Conservation (phyloP, 2,329 filamentous ascomycete species). For the Sporothrix protearum region DNA sequence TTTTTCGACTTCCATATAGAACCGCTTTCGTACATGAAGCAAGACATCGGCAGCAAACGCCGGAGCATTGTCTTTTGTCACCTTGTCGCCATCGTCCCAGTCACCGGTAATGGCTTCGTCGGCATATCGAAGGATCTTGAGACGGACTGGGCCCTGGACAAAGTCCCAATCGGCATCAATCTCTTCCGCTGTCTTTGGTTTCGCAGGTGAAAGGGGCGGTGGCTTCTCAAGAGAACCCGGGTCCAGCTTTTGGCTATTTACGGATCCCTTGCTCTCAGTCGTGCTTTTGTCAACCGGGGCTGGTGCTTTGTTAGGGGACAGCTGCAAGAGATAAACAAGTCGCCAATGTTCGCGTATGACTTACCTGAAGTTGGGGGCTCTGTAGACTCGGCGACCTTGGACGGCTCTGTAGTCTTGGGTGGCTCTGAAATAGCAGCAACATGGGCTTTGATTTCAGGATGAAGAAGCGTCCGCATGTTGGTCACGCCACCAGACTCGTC, state of each 20-base stretch:
- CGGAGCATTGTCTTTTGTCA: constrained; percentile 61
- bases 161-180: constrained; percentile 67
- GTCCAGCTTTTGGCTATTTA: not conserved
- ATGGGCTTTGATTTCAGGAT: not conserved
- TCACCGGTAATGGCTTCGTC: constrained; percentile 64
- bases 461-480: constrained; percentile 38
- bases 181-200: constrained; percentile 48
- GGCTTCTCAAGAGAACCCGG: not conserved
- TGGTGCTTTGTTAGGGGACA: not conserved
- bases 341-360: not conserved
- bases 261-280: not conserved
- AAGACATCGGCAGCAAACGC: constrained; percentile 71
- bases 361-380: not conserved
- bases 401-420: too few relatives aligned
- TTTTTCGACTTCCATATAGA: constrained; percentile 58
- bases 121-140: constrained; percentile 62
- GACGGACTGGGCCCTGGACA: constrained; percentile 62
- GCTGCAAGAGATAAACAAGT: too few relatives aligned
- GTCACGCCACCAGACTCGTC: constrained; percentile 46
- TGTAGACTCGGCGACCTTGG: not conserved
- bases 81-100: constrained; percentile 61
- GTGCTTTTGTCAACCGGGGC: not conserved
- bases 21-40: constrained; percentile 62
- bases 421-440: not conserved
- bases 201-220: not conserved